A percentile compares a stretch with the other conserved stretches of the same genome.
These are phyloP conservation scores for Talaromyces proteolyticus DNA, from an alignment of 495 filamentous ascomycete genomes.

Conservation along the genomic window DNA sequence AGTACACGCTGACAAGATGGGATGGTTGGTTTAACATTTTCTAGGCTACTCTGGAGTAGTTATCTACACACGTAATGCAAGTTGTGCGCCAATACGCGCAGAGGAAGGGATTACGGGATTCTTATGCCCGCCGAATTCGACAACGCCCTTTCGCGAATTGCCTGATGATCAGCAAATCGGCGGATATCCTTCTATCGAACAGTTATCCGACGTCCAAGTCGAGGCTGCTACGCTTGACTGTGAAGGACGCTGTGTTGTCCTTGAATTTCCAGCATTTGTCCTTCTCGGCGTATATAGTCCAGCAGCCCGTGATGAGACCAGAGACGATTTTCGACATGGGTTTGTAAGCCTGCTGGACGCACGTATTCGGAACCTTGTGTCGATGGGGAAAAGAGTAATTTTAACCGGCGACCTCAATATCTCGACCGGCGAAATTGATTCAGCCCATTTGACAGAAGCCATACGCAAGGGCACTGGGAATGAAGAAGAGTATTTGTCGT, in stretches of 20 bases:
- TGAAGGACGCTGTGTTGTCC: constrained; percentile 85
- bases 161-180: constrained; percentile 78
- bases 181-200: constrained; percentile 72
- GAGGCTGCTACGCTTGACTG: constrained; percentile 75
- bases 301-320: constrained; percentile 77
- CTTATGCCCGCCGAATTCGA: constrained; percentile 69
- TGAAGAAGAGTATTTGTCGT: constrained; percentile 64
- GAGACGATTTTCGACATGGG: constrained; percentile 74
- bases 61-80: constrained; percentile 87
- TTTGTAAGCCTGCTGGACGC: constrained; percentile 77
- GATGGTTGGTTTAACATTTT: constrained; percentile 1
- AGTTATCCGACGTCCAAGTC: constrained; percentile 53
- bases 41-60: constrained; percentile 94
- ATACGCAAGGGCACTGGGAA: constrained; percentile 64
- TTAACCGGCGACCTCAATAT: constrained; percentile 92
- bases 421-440: constrained; percentile 65
- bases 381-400: constrained; percentile 74
- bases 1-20: neutral
- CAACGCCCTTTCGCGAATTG: constrained; percentile 68
- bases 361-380: constrained; percentile 77
- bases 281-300: constrained; percentile 88
- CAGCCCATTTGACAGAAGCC: constrained; percentile 60
- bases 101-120: constrained; percentile 91
- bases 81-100: constrained; percentile 81
- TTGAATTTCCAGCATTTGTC: constrained; percentile 95